phyloP scores from a whole-genome alignment of 768 basidiomycete genomes.

The Trametes meyenii region DNA sequence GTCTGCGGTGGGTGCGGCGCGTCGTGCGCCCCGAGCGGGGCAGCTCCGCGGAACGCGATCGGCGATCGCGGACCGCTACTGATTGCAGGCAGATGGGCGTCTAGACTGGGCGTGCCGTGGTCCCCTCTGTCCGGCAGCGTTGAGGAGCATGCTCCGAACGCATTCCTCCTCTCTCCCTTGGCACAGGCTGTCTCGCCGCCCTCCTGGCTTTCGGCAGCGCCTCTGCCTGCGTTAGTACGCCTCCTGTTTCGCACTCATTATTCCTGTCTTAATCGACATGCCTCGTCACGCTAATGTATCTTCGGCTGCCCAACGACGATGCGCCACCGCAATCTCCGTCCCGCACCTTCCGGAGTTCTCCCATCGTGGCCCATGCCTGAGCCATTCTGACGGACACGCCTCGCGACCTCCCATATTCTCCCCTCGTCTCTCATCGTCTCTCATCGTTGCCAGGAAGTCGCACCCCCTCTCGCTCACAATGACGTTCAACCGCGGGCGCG shows the following conservation, averaged over 20 bases:
- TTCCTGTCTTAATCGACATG: neutral
- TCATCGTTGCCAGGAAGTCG: neutral
- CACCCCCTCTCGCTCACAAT: neutral
- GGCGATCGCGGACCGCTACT: slow-evolving; percentile 17
- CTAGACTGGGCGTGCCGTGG: neutral
- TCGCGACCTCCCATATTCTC: neutral
- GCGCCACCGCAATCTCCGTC: neutral
- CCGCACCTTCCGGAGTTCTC: neutral
- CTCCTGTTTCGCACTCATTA: neutral
- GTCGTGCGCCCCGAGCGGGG: neutral
- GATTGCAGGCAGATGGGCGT: neutral
- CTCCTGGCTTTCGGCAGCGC: neutral
- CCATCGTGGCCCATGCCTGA: neutral
- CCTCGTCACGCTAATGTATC: neutral
- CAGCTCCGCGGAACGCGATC: slow-evolving; percentile 1
- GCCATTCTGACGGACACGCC: slow-evolving; percentile 1
- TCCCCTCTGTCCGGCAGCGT: slow-evolving; percentile 5
- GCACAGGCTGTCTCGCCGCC: neutral
- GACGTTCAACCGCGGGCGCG: neutral
- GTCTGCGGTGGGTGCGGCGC: neutral
- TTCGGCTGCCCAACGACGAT: neutral
- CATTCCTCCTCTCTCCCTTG: neutral
- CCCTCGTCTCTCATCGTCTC: neutral
- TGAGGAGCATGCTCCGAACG: neutral
- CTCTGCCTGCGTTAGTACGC: neutral